Percentiles rank a stretch among this genome's conserved stretches.
Conservation (phyloP, 441 rosid genomes). For the Breynia disticha region DNA sequence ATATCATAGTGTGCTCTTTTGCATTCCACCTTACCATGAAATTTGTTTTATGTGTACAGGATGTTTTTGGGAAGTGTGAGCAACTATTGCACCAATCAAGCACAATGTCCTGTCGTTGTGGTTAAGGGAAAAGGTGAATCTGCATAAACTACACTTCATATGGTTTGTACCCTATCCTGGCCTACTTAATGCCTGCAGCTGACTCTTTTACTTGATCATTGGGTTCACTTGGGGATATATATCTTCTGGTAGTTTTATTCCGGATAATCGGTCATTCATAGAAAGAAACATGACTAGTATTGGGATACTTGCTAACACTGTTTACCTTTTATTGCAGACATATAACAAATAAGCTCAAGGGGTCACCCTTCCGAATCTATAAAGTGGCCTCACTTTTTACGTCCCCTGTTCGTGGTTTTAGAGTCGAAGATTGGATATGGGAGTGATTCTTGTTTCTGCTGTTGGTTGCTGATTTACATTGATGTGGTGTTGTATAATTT, state of each 20-base stretch:
- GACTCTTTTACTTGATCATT: background rate
- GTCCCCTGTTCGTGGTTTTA: too few species aligned
- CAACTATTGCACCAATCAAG: slow-evolving; percentile 79
- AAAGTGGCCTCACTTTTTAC: too few species aligned
- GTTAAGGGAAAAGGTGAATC: slow-evolving; percentile 45
- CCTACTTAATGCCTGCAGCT: background rate
- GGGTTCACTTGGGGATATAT: background rate
- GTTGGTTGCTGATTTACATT: too few species aligned
- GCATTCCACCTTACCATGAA: slow-evolving; percentile 3
- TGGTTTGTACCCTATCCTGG: background rate
- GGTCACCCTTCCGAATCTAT: too few species aligned
- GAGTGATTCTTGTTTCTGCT: too few species aligned
- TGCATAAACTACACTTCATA: slow-evolving; percentile 26
- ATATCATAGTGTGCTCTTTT: background rate
- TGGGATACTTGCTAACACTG: too few species aligned
- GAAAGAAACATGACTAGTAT: too few species aligned
- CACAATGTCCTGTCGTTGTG: slow-evolving; percentile 63
- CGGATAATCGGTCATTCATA: background rate
- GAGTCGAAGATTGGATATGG: too few species aligned
- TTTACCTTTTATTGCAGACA: too few species aligned
- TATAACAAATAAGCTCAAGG: too few species aligned
- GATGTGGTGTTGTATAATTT: too few species aligned
- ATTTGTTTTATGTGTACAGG: slow-evolving; percentile 27
- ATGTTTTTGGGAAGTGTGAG: slow-evolving; percentile 97
- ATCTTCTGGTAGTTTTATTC: background rate